Evolutionary conservation across 2,329 filamentous ascomycete genomes (phyloP).

Genomic region (Nigrograna mackinnonii): DNA sequence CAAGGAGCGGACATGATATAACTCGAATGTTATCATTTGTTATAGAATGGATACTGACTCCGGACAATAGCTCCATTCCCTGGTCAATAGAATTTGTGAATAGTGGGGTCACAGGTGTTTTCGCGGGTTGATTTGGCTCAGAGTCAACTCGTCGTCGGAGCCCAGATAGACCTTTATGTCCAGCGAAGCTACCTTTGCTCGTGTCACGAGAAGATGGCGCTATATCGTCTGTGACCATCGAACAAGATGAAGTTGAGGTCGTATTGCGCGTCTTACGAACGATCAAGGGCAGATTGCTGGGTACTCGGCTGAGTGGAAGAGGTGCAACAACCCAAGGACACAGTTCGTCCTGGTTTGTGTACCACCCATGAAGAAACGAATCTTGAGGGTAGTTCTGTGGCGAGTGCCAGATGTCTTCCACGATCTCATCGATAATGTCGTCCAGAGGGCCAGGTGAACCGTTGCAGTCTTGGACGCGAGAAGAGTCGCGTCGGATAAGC

Average conservation of each 20-base stretch:
- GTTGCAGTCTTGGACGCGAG: constrained; percentile 8
- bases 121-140: background rate
- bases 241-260: constrained; percentile 29
- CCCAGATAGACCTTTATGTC: constrained; percentile 14
- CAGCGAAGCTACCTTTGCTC: constrained; percentile 13
- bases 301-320: constrained; percentile 30
- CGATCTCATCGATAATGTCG: constrained; percentile 40
- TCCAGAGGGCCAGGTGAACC: constrained; percentile 28
- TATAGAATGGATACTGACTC: too few species aligned
- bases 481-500: constrained; percentile 25
- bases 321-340: constrained; percentile 26
- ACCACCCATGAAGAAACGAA: constrained; percentile 15
- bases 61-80: too few species aligned
- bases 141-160: constrained; percentile 8
- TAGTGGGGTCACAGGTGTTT: background rate
- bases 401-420: constrained; percentile 27
- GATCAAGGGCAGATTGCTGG: constrained; percentile 31
- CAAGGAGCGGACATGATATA: too few species aligned
- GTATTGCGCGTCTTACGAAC: constrained; percentile 37
- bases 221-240: constrained; percentile 19
- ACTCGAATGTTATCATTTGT: too few species aligned
- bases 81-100: too few species aligned
- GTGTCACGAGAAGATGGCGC: constrained; percentile 13
- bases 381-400: constrained; percentile 16
- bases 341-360: constrained; percentile 18